Evolutionary conservation across 176 grass and related monocot genomes (phyloP).

Genomic region (Panicum miliaceum): DNA sequence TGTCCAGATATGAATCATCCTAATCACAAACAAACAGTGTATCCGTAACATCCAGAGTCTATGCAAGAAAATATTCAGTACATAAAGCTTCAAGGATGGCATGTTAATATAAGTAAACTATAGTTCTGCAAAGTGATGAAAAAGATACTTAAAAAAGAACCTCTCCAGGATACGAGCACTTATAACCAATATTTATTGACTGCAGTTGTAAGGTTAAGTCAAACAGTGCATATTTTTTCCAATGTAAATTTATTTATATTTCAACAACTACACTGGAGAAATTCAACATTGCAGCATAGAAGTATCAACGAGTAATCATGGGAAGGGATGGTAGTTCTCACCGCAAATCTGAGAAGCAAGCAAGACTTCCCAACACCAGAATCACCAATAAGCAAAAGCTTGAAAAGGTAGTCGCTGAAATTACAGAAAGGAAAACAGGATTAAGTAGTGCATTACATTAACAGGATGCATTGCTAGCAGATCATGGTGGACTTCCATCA

Average conservation of each 20-base stretch:
- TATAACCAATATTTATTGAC: background rate
- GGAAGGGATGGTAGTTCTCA: background rate
- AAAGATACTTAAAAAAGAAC: background rate
- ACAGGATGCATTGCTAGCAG: background rate
- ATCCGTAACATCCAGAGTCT: background rate
- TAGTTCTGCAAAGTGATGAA: background rate
- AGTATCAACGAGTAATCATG: background rate
- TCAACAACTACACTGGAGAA: background rate
- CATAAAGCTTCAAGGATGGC: background rate
- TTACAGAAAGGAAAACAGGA: background rate
- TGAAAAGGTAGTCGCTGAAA: slow-evolving; percentile 66
- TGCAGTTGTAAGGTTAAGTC: background rate
- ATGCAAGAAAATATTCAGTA: background rate
- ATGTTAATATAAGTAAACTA: background rate
- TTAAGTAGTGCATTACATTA: background rate
- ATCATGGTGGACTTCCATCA: background rate
- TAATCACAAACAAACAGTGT: slow-evolving; percentile 37
- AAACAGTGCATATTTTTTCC: background rate
- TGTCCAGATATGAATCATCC: slow-evolving; percentile 89
- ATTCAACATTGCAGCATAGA: background rate
- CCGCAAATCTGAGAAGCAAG: slow-evolving; percentile 71
- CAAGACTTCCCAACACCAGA: slow-evolving; percentile 75
- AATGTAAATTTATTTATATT: background rate
- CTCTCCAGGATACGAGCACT: background rate
- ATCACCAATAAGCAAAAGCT: slow-evolving; percentile 75